phyloP scores from a whole-genome alignment of 2,329 filamentous ascomycete species.

The Westerdykella ornata region DNA sequence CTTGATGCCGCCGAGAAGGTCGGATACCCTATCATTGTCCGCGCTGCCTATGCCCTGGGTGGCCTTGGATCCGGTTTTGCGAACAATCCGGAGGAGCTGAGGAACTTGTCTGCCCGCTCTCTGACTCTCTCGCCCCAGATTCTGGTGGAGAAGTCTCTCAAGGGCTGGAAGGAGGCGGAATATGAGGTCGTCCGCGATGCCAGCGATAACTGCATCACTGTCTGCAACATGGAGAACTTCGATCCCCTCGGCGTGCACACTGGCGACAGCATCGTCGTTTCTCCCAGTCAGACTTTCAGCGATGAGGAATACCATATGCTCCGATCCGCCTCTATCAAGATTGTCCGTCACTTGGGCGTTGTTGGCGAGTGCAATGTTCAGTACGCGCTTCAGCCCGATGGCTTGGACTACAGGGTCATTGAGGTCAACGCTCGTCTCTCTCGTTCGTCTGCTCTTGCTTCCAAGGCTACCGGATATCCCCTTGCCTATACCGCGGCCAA shows the following conservation, averaged over 20 bases:
- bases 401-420: slow-evolving; percentile 95
- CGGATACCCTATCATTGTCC: slow-evolving; percentile 96
- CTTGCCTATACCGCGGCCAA: slow-evolving; percentile 96
- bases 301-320: slow-evolving; percentile 99
- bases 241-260: slow-evolving; percentile 97
- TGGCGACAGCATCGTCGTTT: slow-evolving; percentile 96
- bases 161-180: slow-evolving; percentile 99
- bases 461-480: slow-evolving; percentile 96
- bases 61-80: slow-evolving; percentile 96
- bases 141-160: slow-evolving; percentile 94
- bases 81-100: slow-evolving; percentile 85
- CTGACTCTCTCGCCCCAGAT: slow-evolving; percentile 93
- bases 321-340: slow-evolving; percentile 93
- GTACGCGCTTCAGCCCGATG: slow-evolving; percentile 93
- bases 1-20: slow-evolving; percentile 78
- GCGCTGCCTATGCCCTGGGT: slow-evolving; percentile 91
- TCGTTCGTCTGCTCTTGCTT: slow-evolving; percentile 91
- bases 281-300: slow-evolving; percentile 90
- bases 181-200: slow-evolving; percentile 97
- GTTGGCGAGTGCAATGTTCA: slow-evolving; percentile 99
- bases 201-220: slow-evolving; percentile 97
- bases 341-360: slow-evolving; percentile 91
- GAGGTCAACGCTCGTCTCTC: slow-evolving; percentile 98
- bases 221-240: slow-evolving; percentile 99
- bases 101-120: slow-evolving; percentile 86